Conservation (phyloP, 352 stramenopile species). For the Phytophthora pluvialis region DNA sequence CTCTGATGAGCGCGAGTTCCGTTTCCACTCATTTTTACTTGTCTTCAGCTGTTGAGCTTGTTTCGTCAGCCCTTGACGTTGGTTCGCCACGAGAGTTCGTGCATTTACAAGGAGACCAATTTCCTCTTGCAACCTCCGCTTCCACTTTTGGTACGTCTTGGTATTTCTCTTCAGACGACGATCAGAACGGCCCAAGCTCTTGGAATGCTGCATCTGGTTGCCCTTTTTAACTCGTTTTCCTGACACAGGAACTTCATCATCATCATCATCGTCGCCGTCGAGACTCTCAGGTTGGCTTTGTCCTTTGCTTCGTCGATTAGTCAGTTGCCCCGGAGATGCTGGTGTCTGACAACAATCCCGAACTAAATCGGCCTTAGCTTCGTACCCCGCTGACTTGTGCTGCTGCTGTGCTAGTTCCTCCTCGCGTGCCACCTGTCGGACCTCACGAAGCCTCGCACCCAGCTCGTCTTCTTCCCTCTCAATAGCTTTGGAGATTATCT, state of each 20-base stretch:
- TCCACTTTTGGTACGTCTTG: slow-evolving; percentile 50
- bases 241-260: neutral
- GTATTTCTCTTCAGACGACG: slow-evolving; percentile 9
- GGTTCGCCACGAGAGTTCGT: slow-evolving; percentile 42
- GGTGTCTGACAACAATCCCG: neutral
- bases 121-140: slow-evolving; percentile 54
- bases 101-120: slow-evolving; percentile 54
- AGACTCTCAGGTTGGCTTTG: slow-evolving; percentile 9
- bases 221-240: slow-evolving; percentile 7
- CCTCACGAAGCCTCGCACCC: slow-evolving; percentile 35
- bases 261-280: slow-evolving; percentile 2
- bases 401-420: slow-evolving; percentile 40
- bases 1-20: slow-evolving; percentile 28
- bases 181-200: neutral
- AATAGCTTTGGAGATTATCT: slow-evolving; percentile 46
- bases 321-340: slow-evolving; percentile 16
- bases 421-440: slow-evolving; percentile 44
- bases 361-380: neutral
- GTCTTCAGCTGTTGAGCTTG: slow-evolving; percentile 60
- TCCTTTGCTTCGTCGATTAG: slow-evolving; percentile 1
- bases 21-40: slow-evolving; percentile 61
- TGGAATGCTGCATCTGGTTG: slow-evolving; percentile 14
- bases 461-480: slow-evolving; percentile 57
- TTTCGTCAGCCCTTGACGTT: slow-evolving; percentile 58
- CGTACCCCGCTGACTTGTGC: neutral